Percentiles rank a stretch among this genome's conserved stretches.
Evolutionary conservation across 2,329 filamentous ascomycete species (phyloP).

Genomic region (Beauveria medogensis): DNA sequence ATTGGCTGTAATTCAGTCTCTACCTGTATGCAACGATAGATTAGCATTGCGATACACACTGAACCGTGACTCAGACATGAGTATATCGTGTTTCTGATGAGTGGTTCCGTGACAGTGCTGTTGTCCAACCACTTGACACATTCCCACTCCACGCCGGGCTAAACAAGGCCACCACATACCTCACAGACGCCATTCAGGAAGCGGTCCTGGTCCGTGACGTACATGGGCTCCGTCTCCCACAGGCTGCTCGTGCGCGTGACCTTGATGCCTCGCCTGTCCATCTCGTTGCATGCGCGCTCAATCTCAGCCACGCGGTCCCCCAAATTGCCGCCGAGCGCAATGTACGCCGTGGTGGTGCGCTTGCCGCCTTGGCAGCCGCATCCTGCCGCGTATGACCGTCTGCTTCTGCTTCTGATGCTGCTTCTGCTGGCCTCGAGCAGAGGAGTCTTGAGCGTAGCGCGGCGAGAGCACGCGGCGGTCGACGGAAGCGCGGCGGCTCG

Average conservation of each 20-base stretch:
- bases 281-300: slow-evolving; percentile 70
- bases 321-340: slow-evolving; percentile 89
- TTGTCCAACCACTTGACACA: neutral
- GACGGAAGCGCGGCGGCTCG: neutral
- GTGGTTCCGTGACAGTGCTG: neutral
- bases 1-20: slow-evolving; percentile 71
- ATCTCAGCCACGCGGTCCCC: slow-evolving; percentile 81
- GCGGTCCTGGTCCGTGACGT: slow-evolving; percentile 76
- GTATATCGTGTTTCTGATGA: neutral
- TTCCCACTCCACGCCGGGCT: neutral
- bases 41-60: neutral
- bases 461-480: neutral
- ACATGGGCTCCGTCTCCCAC: slow-evolving; percentile 97
- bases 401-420: neutral
- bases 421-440: neutral
- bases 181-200: slow-evolving; percentile 93
- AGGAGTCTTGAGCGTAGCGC: too few species aligned
- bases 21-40: slow-evolving; percentile 44
- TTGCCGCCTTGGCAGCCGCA: slow-evolving; percentile 29
- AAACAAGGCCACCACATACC: slow-evolving; percentile 42
- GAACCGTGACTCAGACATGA: too few species aligned
- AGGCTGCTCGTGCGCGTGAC: slow-evolving; percentile 76
- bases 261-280: slow-evolving; percentile 64
- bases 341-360: slow-evolving; percentile 51
- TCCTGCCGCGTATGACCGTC: slow-evolving; percentile 20